Percentiles rank a stretch among this genome's conserved stretches.
Conservation (phyloP, 2,329 filamentous ascomycete species). For the Botryotinia calthae region DNA sequence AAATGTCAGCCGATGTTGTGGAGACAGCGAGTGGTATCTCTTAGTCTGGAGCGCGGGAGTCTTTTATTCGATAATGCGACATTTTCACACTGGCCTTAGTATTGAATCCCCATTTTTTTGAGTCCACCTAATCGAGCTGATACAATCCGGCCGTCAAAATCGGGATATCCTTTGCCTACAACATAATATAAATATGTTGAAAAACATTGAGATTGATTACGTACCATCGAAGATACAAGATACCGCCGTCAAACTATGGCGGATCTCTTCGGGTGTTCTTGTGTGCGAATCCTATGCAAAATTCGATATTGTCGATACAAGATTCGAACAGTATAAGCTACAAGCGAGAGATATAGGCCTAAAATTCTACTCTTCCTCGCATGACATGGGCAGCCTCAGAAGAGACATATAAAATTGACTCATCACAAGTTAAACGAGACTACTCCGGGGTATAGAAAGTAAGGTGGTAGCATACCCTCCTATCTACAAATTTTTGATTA, state of each 20-base stretch:
- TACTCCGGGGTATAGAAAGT: not conserved
- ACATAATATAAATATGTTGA: not conserved
- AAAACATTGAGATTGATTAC: no score
- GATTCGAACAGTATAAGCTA: no score
- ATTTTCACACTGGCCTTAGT: not conserved
- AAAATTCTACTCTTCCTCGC: not conserved
- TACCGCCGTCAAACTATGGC: no score
- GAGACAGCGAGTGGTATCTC: not conserved
- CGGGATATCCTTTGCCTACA: not conserved
- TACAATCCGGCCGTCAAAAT: not conserved
- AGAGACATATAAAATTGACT: not conserved
- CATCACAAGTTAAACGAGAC: not conserved
- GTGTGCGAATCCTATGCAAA: no score
- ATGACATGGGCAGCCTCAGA: not conserved
- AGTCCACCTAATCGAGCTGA: not conserved
- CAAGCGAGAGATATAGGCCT: no score
- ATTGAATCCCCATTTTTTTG: not conserved
- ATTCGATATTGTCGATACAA: no score
- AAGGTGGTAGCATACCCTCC: not conserved
- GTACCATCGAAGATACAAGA: no score
- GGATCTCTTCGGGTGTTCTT: no score
- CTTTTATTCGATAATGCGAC: not conserved
- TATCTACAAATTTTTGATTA: not conserved
- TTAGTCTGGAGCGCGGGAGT: not conserved
- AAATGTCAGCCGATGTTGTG: not conserved